These are phyloP conservation scores for Rhodotorula sp. DNA, from an alignment of 1,284 basidiomycete species.

Conservation along the genomic window DNA sequence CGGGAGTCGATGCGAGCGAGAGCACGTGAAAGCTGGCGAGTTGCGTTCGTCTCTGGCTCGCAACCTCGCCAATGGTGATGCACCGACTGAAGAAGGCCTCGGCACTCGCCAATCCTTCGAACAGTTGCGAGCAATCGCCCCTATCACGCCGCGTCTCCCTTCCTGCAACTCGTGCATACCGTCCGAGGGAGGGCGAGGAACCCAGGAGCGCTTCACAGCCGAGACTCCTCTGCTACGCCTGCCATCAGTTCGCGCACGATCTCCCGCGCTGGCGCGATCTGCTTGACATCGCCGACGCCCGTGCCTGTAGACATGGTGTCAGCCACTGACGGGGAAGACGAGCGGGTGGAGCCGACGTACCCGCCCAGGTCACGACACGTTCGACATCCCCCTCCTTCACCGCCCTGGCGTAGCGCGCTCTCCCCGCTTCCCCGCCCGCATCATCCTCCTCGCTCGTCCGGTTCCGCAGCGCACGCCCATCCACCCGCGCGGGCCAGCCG, in stretches of 20 bases:
- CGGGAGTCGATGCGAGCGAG: too few relatives aligned
- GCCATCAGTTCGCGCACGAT: not conserved
- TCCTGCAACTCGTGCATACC: too few relatives aligned
- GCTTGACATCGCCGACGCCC: not conserved
- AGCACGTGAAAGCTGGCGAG: too few relatives aligned
- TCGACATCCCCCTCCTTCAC: slow-evolving; percentile 3
- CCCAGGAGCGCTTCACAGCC: too few relatives aligned
- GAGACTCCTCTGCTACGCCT: not conserved
- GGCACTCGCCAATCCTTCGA: too few relatives aligned
- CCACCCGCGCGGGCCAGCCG: slow-evolving; percentile 3
- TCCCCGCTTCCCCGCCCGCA: not conserved
- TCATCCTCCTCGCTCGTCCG: not conserved
- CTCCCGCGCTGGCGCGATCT: not conserved
- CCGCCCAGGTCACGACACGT: slow-evolving; percentile 7
- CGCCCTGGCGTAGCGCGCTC: not conserved
- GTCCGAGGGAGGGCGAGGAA: too few relatives aligned
- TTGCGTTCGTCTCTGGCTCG: too few relatives aligned
- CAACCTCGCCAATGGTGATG: too few relatives aligned
- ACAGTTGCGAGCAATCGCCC: too few relatives aligned
- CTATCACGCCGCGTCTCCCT: too few relatives aligned
- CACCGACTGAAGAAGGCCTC: too few relatives aligned
- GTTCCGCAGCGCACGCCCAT: slow-evolving; percentile 9
- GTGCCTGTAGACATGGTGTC: not conserved
- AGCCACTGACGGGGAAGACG: too few relatives aligned
- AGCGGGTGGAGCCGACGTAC: not conserved